These are phyloP conservation scores for Phytophthora multivora DNA, from an alignment of 352 stramenopile genomes.

Conservation along the genomic window DNA sequence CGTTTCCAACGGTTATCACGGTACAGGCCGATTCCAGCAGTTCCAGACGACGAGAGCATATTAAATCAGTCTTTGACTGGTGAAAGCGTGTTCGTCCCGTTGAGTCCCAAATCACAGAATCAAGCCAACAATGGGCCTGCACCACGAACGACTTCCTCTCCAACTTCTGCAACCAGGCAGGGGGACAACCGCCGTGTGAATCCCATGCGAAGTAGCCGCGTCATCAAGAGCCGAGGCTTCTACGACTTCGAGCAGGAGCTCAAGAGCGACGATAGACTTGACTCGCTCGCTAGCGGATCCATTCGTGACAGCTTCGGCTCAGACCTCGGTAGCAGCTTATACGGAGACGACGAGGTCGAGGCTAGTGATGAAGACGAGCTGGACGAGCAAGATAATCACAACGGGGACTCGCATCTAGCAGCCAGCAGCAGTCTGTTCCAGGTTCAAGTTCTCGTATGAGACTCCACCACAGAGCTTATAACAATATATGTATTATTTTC, in stretches of 20 bases:
- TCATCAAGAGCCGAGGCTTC: constrained; percentile 81
- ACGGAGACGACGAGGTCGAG: constrained; percentile 33
- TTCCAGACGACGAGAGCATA: constrained; percentile 31
- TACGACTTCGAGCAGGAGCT: constrained; percentile 60
- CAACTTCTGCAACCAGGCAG: constrained; percentile 23
- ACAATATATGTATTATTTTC: constrained; percentile 18
- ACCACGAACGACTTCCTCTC: constrained; percentile 47
- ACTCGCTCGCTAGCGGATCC: constrained; percentile 22
- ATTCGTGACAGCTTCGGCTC: constrained; percentile 22
- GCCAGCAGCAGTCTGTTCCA: constrained; percentile 57
- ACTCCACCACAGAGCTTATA: not conserved
- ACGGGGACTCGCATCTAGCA: constrained; percentile 3
- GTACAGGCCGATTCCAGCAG: constrained; percentile 30
- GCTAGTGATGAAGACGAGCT: constrained; percentile 22
- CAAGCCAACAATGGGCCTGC: constrained; percentile 18
- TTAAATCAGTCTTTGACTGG: constrained; percentile 68
- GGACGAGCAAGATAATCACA: constrained; percentile 14
- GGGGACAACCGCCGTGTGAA: constrained; percentile 11
- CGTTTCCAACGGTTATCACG: constrained; percentile 47
- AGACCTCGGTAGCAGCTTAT: constrained; percentile 29
- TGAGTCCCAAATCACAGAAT: constrained; percentile 41
- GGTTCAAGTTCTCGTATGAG: constrained; percentile 67
- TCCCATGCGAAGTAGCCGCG: constrained; percentile 56
- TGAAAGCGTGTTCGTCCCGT: constrained; percentile 73
- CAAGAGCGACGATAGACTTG: constrained; percentile 19